Base-by-base conservation (phyloP, 345 rosid species). In the Syzygium grande region DNA sequence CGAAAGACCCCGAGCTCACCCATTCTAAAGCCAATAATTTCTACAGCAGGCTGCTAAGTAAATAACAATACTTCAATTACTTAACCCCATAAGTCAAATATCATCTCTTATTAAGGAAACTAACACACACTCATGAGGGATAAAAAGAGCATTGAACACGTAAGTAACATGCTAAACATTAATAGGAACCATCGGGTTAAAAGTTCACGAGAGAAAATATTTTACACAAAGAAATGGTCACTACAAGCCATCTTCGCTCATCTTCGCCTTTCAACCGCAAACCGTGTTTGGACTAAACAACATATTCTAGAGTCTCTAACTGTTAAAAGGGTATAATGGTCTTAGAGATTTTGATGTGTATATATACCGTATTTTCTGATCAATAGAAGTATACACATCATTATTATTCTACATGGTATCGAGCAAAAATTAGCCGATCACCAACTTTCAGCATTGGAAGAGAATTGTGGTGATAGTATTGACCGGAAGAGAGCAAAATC, bases 1-100 rank as follows among this genome's bases (percentile, higher is more conserved):
- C 61, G 99, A 97, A 90, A 95, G 97, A 58, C 98, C 99, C 91
- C 94, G 73, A 97, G 93, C 92, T 97, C 99, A 91, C 98, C 99
- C 96, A 97, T 93, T 92, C 99, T 95, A 89, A 97, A 97, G 88
- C 94, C 97, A 87, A 97, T 95, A 85, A 95, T 43, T 43, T 43
- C 46, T 43, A 43, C 46, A 86, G 99, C 97, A 90, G 99, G 99
- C 99, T 97, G 97, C 96, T 94, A 93, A 86, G 91, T 91, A 92
- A 92, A 86, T 90, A 89, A 90, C 68, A 89, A 52, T 38, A 58
- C 29, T 46, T 51, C 85, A 68, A 84, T 87, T 61, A 86, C 52
- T 83, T 34, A 41, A 23, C 59, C 27, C 84, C 52, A 65, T 30
- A 43, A 41, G 30, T 79, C 51, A 79, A 38, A 79, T 51, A 43